Base-by-base conservation (phyloP, 23 red algal species). In the Agarophyton chilense region DNA sequence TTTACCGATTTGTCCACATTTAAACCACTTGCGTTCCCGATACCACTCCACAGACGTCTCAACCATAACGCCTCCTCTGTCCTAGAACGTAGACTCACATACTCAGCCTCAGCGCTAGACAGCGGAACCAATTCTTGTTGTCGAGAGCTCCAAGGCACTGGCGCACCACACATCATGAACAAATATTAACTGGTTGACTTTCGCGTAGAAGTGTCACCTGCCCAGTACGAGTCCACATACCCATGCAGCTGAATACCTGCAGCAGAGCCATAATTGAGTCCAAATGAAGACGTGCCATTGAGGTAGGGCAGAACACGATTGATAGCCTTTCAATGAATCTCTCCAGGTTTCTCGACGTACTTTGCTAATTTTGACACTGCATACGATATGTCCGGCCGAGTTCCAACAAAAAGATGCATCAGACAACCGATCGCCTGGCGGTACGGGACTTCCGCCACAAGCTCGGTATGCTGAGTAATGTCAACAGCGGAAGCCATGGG, bases 81-180 rank as follows among this genome's bases (percentile, higher is more conserved):
- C 25, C 72, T 36, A 25, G 38, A 49, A 36, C 72, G 49, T 78
- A 78, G 44, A 78, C 0, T 78, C 34, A 78, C 44, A 78, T 78
- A 78, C 1, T 83, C 80, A 51, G 81, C 81, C 31, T 86, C 61
- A 21, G 81, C 81, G 4, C 60, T 72, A 4, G 81, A 86, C 54
- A 86, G 81, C 19, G 81, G 31, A 71, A 86, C 81, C 17, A n/a
- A 56, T 13, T 52, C 72, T 41, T 86, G 81, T 38, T 86, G 57
- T 26, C 81, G 81, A 6, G 60, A 71, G 29, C 40, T 32, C 81
- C 81, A 86, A 19, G 45, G 49, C 1, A 86, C 0, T 0, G 63
- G 32, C 0, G 43, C 68, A 33, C 60, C 68, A n/a, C 45, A 19
- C 42, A 88, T 76, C 4, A 40, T 74, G 68, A 88, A 73, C 42